These are phyloP conservation scores for Kondoa malvinella DNA, from an alignment of 768 basidiomycete genomes.

Conservation along the genomic window DNA sequence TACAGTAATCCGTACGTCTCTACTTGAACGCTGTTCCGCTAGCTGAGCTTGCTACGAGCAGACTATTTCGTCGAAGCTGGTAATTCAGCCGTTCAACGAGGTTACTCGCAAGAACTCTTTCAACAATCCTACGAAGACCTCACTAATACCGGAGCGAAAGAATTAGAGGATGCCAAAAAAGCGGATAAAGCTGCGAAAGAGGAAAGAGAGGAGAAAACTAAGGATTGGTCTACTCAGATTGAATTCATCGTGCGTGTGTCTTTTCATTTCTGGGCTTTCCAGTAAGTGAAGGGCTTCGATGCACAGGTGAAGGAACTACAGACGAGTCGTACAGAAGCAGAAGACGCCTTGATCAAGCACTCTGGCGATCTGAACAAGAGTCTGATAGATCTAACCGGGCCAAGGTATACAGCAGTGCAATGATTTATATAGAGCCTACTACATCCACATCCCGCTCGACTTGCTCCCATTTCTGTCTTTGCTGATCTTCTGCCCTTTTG, in stretches of 20 bases:
- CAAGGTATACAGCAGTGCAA: neutral
- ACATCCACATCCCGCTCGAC: neutral
- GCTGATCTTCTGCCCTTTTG: neutral
- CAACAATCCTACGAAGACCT: slow-evolving; percentile 1
- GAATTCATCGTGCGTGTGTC: neutral
- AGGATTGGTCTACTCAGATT: neutral
- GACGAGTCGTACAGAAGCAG: neutral
- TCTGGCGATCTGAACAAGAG: neutral
- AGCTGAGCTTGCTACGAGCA: neutral
- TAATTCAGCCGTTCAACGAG: neutral
- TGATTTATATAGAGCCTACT: neutral
- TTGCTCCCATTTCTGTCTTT: neutral
- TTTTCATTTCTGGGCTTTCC: too few species aligned
- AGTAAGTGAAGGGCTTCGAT: too few species aligned
- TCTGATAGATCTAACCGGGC: slow-evolving; percentile 4
- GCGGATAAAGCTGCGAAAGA: neutral
- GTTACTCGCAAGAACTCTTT: neutral
- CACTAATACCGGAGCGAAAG: neutral
- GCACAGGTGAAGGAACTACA: neutral
- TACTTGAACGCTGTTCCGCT: neutral
- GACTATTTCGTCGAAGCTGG: neutral
- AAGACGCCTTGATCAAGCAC: slow-evolving; percentile 5
- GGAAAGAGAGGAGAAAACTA: neutral
- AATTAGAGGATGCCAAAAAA: neutral
- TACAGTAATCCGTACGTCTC: slow-evolving; percentile 5